These are phyloP conservation scores for Aspergillus amoenus DNA, from an alignment of 2,329 filamentous ascomycete genomes.

Conservation along the genomic window DNA sequence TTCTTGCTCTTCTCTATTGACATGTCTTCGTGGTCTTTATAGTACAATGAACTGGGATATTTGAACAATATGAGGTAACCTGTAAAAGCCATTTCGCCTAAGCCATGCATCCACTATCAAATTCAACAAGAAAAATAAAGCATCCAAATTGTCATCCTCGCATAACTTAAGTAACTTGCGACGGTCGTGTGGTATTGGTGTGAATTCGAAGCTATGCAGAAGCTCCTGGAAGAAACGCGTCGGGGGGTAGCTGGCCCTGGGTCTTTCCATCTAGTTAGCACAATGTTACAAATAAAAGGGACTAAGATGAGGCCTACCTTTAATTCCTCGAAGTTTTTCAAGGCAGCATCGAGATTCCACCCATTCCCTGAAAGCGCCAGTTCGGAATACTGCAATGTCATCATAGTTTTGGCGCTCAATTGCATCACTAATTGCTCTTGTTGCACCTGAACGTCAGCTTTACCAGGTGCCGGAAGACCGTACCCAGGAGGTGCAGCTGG, in stretches of 20 bases:
- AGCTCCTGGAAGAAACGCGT: constrained; percentile 46
- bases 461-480: constrained; percentile 43
- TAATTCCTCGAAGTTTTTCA: constrained; percentile 72
- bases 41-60: constrained; percentile 18
- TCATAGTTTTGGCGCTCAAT: constrained; percentile 73
- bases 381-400: constrained; percentile 75
- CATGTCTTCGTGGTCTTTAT: constrained; percentile 23
- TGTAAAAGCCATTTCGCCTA: constrained; percentile 28
- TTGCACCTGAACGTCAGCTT: constrained; percentile 53
- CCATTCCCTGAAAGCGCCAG: constrained; percentile 76
- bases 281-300: neutral
- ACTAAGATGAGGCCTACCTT: constrained; percentile 54
- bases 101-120: constrained; percentile 31
- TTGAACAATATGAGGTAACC: constrained; percentile 14
- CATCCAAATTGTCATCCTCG: neutral
- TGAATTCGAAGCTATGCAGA: constrained; percentile 6
- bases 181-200: neutral
- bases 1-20: constrained; percentile 15
- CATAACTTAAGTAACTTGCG: neutral
- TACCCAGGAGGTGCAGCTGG: constrained; percentile 39
- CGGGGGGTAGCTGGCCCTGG: constrained; percentile 47
- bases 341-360: constrained; percentile 77
- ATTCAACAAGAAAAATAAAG: constrained; percentile 3
- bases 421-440: constrained; percentile 69
- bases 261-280: constrained; percentile 28